phyloP scores from a whole-genome alignment of 495 filamentous ascomycete genomes.

The Sabuloglossum arenarium region DNA sequence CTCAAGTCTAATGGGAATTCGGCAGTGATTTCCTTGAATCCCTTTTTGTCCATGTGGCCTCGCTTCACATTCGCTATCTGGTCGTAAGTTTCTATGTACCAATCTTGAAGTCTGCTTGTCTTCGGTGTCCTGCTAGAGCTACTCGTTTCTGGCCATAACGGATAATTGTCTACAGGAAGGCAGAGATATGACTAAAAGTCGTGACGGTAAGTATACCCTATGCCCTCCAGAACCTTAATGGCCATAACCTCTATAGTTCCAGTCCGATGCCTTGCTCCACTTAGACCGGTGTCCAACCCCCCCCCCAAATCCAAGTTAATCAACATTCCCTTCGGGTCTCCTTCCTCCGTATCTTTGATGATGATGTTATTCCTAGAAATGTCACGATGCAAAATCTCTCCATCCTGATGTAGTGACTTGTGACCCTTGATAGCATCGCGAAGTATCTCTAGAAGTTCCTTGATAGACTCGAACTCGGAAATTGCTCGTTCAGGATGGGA shows the following conservation, averaged over 20 bases:
- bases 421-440: constrained; percentile 13
- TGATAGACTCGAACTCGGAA: constrained; percentile 5
- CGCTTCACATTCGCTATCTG: too few relatives aligned
- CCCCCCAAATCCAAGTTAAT: constrained; percentile 19
- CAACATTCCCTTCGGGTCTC: constrained; percentile 14
- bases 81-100: too few relatives aligned
- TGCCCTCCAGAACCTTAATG: neutral
- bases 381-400: constrained; percentile 20
- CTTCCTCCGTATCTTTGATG: constrained; percentile 11
- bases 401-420: constrained; percentile 14
- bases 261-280: constrained; percentile 1
- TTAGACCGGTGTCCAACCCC: constrained; percentile 8
- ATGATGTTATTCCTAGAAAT: constrained; percentile 22
- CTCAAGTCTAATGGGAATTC: too few relatives aligned
- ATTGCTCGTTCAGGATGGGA: neutral
- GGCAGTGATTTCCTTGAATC: too few relatives aligned
- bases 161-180: too few relatives aligned
- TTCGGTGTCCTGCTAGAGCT: too few relatives aligned
- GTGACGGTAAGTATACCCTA: too few relatives aligned
- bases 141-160: too few relatives aligned
- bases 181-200: too few relatives aligned
- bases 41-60: too few relatives aligned
- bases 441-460: constrained; percentile 14
- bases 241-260: constrained; percentile 3
- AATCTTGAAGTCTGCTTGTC: too few relatives aligned